phyloP scores from a whole-genome alignment of 208 protist species.

The Acanthamoeba lenticulata region DNA sequence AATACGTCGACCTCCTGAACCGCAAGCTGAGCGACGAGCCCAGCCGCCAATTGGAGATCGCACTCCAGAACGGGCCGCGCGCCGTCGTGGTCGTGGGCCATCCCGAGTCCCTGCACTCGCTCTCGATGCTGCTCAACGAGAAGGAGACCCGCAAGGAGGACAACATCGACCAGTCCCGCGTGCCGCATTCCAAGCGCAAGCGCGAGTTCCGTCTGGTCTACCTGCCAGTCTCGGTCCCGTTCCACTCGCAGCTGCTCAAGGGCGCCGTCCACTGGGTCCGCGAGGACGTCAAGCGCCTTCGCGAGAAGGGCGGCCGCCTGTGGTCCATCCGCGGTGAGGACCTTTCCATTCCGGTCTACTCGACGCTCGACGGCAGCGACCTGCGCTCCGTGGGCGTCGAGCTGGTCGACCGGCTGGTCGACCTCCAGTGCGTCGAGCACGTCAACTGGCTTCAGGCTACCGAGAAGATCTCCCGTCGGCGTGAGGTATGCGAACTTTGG shows the following conservation, averaged over 20 bases:
- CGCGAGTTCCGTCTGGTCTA: conserved; percentile 79
- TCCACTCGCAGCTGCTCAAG: conserved; percentile 80
- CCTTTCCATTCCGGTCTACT: conserved; percentile 80
- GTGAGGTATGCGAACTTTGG: too few relatives aligned
- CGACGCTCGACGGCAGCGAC: conserved; percentile 76
- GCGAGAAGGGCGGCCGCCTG: conserved; percentile 18
- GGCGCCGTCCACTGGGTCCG: conserved; percentile 42
- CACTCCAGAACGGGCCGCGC: conserved; percentile 77
- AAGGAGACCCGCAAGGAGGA: conserved; percentile 70
- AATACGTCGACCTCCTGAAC: conserved; percentile 80
- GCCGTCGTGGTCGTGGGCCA: conserved; percentile 80
- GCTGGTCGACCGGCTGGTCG: background rate
- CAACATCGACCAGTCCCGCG: conserved; percentile 76
- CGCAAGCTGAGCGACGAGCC: conserved; percentile 73
- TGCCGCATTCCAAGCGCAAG: conserved; percentile 85
- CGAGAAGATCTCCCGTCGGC: conserved; percentile 52
- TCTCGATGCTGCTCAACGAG: conserved; percentile 77
- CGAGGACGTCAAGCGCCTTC: conserved; percentile 71
- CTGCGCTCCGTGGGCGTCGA: background rate
- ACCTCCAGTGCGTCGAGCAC: conserved; percentile 44
- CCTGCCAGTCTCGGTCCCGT: conserved; percentile 83
- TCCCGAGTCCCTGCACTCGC: conserved; percentile 78
- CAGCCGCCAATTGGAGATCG: conserved; percentile 71
- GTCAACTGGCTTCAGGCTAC: conserved; percentile 68
- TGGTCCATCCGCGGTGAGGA: conserved; percentile 67